phyloP scores from a whole-genome alignment of 2,329 filamentous ascomycete species.

The Fusarium haematococcum region DNA sequence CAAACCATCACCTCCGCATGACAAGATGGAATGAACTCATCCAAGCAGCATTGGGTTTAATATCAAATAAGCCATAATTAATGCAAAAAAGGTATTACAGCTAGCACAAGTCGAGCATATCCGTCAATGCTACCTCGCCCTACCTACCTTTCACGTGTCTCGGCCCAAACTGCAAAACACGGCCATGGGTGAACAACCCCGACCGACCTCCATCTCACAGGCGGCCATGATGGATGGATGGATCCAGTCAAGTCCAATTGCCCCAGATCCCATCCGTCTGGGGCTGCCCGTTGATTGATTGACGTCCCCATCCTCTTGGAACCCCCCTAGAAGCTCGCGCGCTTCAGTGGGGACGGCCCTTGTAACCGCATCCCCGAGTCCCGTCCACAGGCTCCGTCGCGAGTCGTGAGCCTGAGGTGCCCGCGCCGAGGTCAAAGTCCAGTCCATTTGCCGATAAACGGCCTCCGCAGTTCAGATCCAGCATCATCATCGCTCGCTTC shows the following conservation, averaged over 20 bases:
- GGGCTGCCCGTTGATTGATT: not conserved
- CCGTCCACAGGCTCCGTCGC: conserved; percentile 1
- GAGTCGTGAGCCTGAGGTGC: not conserved
- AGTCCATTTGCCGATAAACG: conserved; percentile 33
- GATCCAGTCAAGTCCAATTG: not conserved
- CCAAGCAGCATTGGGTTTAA: not conserved
- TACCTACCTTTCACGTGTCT: conserved; percentile 25
- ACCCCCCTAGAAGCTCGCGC: conserved; percentile 13
- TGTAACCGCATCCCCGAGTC: conserved; percentile 27
- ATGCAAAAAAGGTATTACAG: not conserved
- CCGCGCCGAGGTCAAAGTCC: conserved; percentile 35
- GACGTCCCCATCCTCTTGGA: not conserved
- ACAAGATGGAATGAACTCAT: not conserved
- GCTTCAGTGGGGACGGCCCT: conserved; percentile 32
- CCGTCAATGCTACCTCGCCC: not conserved
- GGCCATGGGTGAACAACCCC: not conserved
- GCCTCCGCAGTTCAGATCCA: conserved; percentile 34
- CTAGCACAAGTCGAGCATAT: not conserved
- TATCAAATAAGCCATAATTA: not conserved
- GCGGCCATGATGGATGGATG: not conserved
- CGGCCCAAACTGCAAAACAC: conserved; percentile 10
- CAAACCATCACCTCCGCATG: not conserved
- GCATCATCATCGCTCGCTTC: conserved; percentile 37
- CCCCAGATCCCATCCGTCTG: not conserved
- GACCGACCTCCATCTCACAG: not conserved